Percentiles rank a stretch among this genome's conserved stretches.
Conservation (phyloP, 768 basidiomycete species). For the Pisolithus microcarpus region DNA sequence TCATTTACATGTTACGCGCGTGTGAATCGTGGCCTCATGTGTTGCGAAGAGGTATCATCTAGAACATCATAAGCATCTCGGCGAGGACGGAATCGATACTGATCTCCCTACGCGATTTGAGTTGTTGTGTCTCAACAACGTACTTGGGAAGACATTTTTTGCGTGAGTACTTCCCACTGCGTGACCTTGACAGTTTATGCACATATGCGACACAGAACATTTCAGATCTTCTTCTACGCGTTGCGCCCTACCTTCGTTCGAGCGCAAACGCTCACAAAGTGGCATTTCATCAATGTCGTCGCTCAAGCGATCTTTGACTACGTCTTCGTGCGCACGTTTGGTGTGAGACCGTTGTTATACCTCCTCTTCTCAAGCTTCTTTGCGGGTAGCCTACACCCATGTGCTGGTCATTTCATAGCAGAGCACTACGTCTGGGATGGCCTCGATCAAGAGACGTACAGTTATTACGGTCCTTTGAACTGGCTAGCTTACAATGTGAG, state of each 20-base stretch:
- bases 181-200: not conserved
- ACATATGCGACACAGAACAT: constrained; percentile 53
- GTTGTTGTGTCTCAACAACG: constrained; percentile 83
- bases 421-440: constrained; percentile 96
- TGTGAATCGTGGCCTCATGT: constrained; percentile 3
- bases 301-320: constrained; percentile 68
- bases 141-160: constrained; percentile 97
- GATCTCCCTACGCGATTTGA: constrained; percentile 88
- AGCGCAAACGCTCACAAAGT: constrained; percentile 67
- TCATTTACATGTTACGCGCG: not conserved
- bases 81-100: constrained; percentile 94
- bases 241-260: constrained; percentile 91
- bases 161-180: constrained; percentile 49
- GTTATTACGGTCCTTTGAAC: constrained; percentile 92
- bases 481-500: constrained; percentile 86
- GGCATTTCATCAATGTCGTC: constrained; percentile 78
- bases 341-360: constrained; percentile 58
- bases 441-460: constrained; percentile 90
- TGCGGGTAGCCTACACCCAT: constrained; percentile 92
- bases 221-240: constrained; percentile 98
- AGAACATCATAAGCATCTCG: constrained; percentile 93
- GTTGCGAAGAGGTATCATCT: constrained; percentile 73
- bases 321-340: constrained; percentile 46
- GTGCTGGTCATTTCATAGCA: constrained; percentile 96
- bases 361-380: constrained; percentile 89